phyloP scores from a whole-genome alignment of 805 yeast species.

The Dipodascus albidus region DNA sequence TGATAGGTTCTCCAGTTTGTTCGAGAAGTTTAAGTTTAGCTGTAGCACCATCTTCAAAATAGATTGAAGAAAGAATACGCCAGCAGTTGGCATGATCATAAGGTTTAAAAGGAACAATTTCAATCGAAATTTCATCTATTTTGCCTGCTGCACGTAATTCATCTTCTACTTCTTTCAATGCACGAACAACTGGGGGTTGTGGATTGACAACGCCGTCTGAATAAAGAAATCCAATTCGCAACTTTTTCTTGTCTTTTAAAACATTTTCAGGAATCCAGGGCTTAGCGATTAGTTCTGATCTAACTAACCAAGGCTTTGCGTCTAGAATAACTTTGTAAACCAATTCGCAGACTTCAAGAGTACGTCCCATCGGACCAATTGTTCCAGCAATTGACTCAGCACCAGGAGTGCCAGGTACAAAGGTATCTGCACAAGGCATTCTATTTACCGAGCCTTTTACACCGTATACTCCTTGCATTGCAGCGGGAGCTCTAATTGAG shows the following conservation, averaged over 20 bases:
- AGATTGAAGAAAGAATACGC: slow-evolving; percentile 3
- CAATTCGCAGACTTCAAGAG: slow-evolving; percentile 38
- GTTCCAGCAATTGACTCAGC: slow-evolving; percentile 42
- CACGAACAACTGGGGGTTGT: slow-evolving; percentile 38
- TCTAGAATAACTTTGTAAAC: slow-evolving; percentile 32
- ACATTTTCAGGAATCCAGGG: slow-evolving; percentile 28
- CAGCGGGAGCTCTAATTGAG: slow-evolving; percentile 37
- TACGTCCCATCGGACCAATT: slow-evolving; percentile 42
- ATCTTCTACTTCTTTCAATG: slow-evolving; percentile 26
- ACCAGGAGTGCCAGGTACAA: slow-evolving; percentile 36
- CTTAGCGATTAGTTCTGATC: slow-evolving; percentile 30
- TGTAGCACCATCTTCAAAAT: slow-evolving; percentile 7
- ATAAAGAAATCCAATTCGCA: slow-evolving; percentile 33
- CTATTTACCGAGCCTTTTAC: slow-evolving; percentile 36
- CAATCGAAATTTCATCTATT: slow-evolving; percentile 33
- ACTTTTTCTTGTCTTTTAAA: slow-evolving; percentile 21
- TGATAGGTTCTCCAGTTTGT: slow-evolving; percentile 9
- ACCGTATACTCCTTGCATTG: slow-evolving; percentile 31
- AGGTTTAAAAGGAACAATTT: slow-evolving; percentile 37
- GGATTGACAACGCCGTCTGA: slow-evolving; percentile 36
- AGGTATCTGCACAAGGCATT: slow-evolving; percentile 26
- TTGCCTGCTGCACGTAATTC: slow-evolving; percentile 7
- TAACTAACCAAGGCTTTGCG: slow-evolving; percentile 33
- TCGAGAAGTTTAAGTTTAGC: slow-evolving; percentile 5
- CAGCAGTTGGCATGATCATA: slow-evolving; percentile 7